A percentile compares a stretch with the other conserved stretches of the same genome.
These are phyloP conservation scores for Coprinopsis sp. DNA, from an alignment of 768 basidiomycete genomes.

Conservation along the genomic window DNA sequence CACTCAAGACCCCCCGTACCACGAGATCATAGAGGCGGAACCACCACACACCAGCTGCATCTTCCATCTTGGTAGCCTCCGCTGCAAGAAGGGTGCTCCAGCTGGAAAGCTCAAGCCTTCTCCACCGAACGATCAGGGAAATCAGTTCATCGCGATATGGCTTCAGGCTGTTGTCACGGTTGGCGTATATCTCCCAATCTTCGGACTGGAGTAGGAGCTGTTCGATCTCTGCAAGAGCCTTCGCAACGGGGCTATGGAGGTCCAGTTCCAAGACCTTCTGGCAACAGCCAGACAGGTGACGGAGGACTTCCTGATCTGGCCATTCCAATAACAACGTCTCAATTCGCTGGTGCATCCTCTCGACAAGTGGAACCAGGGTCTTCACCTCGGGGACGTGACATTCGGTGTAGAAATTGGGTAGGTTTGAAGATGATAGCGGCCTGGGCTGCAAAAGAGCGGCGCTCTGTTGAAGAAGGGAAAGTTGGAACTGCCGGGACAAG, in stretches of 20 bases:
- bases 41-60: constrained; percentile 60
- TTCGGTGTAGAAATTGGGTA: constrained; percentile 79
- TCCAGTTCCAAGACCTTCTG: constrained; percentile 56
- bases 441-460: constrained; percentile 11
- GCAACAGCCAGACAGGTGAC: constrained; percentile 72
- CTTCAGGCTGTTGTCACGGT: constrained; percentile 79
- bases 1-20: constrained; percentile 56
- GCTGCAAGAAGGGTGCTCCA: constrained; percentile 81
- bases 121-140: constrained; percentile 80
- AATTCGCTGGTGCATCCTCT: constrained; percentile 49
- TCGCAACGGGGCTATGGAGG: constrained; percentile 72
- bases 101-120: constrained; percentile 80
- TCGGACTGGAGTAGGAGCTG: constrained; percentile 81
- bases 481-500: constrained; percentile 46
- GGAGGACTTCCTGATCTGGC: constrained; percentile 98
- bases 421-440: constrained; percentile 8
- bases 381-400: constrained; percentile 67
- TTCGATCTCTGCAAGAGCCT: constrained; percentile 77
- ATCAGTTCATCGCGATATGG: constrained; percentile 61
- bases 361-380: constrained; percentile 52
- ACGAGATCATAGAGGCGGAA: constrained; percentile 82
- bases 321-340: constrained; percentile 63
- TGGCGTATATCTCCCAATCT: constrained; percentile 97
- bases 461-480: constrained; percentile 41
- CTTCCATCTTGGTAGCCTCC: constrained; percentile 54